Conservation (phyloP, 2,329 filamentous ascomycete species). For the Aspergillus sp. region DNA sequence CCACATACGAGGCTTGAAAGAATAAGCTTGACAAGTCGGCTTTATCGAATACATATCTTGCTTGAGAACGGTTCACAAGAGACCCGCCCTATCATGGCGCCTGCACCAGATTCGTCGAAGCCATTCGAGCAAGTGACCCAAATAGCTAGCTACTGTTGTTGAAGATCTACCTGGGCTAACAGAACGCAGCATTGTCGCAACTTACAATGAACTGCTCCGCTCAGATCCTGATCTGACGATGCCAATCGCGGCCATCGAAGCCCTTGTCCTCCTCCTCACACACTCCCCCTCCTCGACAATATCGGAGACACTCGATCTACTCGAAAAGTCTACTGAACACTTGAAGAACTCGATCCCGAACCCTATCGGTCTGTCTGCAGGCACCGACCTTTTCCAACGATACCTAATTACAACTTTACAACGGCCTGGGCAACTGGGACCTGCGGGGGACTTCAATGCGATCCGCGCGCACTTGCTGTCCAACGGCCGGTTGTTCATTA, state of each 20-base stretch:
- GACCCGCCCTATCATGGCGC: slow-evolving; percentile 21
- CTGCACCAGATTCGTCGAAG: slow-evolving; percentile 18
- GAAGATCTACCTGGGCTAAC: slow-evolving; percentile 10
- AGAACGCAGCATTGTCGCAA: slow-evolving; percentile 51
- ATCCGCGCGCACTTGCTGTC: slow-evolving; percentile 75
- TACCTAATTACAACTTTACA: slow-evolving; percentile 74
- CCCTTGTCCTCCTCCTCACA: slow-evolving; percentile 78
- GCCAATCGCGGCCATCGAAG: slow-evolving; percentile 89
- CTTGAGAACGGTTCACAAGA: not conserved
- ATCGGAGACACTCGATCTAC: slow-evolving; percentile 83
- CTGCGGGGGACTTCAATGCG: slow-evolving; percentile 67
- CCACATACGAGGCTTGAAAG: not conserved
- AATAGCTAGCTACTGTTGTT: not conserved
- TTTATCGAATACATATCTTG: not conserved
- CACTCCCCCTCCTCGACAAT: slow-evolving; percentile 76
- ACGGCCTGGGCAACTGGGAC: slow-evolving; percentile 45
- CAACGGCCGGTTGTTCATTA: slow-evolving; percentile 81
- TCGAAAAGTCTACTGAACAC: slow-evolving; percentile 67
- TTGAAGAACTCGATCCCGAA: slow-evolving; percentile 77
- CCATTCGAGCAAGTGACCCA: slow-evolving; percentile 32
- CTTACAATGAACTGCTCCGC: slow-evolving; percentile 57
- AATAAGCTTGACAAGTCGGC: not conserved
- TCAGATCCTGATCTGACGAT: slow-evolving; percentile 83
- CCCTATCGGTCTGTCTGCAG: slow-evolving; percentile 84
- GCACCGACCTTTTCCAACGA: slow-evolving; percentile 90